Base-by-base conservation (phyloP, 2,329 filamentous ascomycete species). In the Neobulgaria alba region DNA sequence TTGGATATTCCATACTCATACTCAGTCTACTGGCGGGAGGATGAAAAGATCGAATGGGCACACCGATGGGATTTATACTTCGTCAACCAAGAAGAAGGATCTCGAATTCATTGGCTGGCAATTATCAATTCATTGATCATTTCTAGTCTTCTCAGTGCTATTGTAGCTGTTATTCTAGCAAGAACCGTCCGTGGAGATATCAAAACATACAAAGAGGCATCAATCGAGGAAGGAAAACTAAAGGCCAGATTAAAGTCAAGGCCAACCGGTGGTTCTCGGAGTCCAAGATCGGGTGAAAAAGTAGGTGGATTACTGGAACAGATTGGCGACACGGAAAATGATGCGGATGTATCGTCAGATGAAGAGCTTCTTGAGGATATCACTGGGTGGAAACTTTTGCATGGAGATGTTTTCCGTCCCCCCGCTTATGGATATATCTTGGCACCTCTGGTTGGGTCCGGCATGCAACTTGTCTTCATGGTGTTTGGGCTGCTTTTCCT, bases 31-130 rank as follows among this genome's bases (percentile, higher is more conserved):
- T 95, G 88, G 66, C 79, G 85, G 38, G 84, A 93, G 59, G 85
- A 93, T 47, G 75, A 81, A 31, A 76, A 72, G 15, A 68, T 93
- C 37, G 85, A 92, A 49, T 95, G 88, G 88, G 69, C 72, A 42
- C 85, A 81, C 52, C 76, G 87, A 40, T 95, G 88, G 87, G 85
- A 93, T 55, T 67, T 90, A 40, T 94, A 93, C 62, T 93, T 94
- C 64, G 84, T 83, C 45, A 88, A 90, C 60, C 85, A 92, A 57
- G 82, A 86, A 43, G 85, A 90, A 51, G 84, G 83, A 33, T 80
- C 77, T 18, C 79, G 78, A 57, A 85, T 90, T 17, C 87, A 94
- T 59, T 93, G 86, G 85, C 70, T 94, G 41, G 86, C 87, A 26
- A 90, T 94, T 48, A 63, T 92, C 61, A 94, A 93, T 64, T 92